Evolutionary conservation across 169 alveolate species (phyloP).

Genomic region (Plasmodium inui): DNA sequence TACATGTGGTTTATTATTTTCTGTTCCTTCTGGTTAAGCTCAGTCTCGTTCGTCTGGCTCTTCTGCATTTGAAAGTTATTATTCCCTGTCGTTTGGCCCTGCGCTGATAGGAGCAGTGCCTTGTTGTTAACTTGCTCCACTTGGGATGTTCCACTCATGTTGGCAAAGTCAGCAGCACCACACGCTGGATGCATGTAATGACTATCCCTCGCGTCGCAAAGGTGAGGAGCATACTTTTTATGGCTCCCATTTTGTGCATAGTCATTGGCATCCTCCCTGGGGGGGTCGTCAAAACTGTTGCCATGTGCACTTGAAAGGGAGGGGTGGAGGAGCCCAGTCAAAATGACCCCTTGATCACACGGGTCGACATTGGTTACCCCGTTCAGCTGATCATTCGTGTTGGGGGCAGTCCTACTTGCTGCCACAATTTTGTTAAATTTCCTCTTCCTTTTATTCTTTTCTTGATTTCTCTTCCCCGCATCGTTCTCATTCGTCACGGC

Average conservation of each 20-base stretch:
- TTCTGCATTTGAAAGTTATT: background rate
- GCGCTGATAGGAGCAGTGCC: background rate
- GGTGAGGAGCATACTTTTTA: background rate
- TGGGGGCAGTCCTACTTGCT: background rate
- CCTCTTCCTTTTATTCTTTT: slow-evolving; percentile 61
- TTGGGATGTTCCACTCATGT: background rate
- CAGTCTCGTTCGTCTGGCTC: background rate
- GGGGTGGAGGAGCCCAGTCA: background rate
- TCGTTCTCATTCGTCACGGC: background rate
- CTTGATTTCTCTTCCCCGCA: slow-evolving; percentile 1
- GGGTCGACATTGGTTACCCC: background rate
- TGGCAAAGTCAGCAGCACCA: background rate
- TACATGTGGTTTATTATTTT: slow-evolving; percentile 44
- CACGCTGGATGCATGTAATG: background rate
- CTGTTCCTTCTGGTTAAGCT: background rate
- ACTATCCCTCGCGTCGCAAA: background rate
- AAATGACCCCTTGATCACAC: background rate
- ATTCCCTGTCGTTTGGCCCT: background rate
- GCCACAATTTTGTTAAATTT: slow-evolving; percentile 36
- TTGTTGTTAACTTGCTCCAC: background rate
- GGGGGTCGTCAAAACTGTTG: background rate
- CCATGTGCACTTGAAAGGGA: background rate
- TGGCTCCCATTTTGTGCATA: background rate
- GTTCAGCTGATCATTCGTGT: background rate
- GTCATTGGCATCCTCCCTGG: background rate